Base-by-base conservation (phyloP, 163 green algal species). In the Chloromonas sp. region DNA sequence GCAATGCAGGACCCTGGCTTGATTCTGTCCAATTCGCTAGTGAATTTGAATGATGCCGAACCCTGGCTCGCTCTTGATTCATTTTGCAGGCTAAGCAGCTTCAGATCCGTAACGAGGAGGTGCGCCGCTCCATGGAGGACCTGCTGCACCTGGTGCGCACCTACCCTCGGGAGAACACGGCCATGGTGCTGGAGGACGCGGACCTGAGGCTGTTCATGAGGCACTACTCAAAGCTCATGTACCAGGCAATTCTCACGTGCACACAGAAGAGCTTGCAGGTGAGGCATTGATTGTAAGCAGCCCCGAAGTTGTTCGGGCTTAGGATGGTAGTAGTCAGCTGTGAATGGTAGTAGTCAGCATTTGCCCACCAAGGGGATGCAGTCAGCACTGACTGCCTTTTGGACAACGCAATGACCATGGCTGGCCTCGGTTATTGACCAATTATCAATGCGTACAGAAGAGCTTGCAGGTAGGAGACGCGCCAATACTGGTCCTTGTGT, bases 181-280 rank as follows among this genome's bases (percentile, higher is more conserved):
- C 57, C 79, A 81, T 93, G 1, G 57, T 78, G 62, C 84, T 96
- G 60, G 81, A 92, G 36, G 83, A 92, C 2, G 82, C 88, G 1
- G 91, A 95, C 57, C 85, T 93, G 36, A 61, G 82, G 15, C 82
- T 94, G 60, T 97, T 98, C 89, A 89, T 90, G 14, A 84, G 89
- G n/a, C 91, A 97, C 89, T 98, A 96, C 91, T 91, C 86, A 79
- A 93, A 93, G 71, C 87, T 94, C 36, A 97, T 98, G 93, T 98
- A 98, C 89, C 90, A 93, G 87, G 89, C 92, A 60, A 92, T 97
- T 78, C 88, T 94, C 61, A 80, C 86, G 0, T 87, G 89, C 70
- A 96, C 91, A 15, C 92, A 94, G 85, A 88, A 85, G 78, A 88
- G 84, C 78, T 71, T 90, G 84, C 87, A 89, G 82, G 85, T 85